Base-by-base conservation (phyloP, 2,329 filamentous ascomycete species). In the Acephala macrosclerotiorum region DNA sequence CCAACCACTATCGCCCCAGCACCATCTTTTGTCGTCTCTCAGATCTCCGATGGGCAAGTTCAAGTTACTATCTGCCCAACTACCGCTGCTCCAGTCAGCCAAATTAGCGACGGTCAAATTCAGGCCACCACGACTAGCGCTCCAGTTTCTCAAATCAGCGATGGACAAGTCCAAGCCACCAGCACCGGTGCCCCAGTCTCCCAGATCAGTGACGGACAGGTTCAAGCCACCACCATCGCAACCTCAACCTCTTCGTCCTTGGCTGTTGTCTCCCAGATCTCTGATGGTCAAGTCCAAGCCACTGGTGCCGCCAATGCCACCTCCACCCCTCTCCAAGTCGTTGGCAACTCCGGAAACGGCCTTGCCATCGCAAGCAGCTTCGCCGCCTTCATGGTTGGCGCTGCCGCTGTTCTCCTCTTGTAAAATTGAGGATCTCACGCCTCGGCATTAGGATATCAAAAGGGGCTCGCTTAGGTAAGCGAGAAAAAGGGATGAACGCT, bases 11-110 rank as follows among this genome's bases (percentile, higher is more conserved):
- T 58, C 38, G 58, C 64, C 18, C 61, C 72, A 61, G 65, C n/a
- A n/a, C n/a, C n/a, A n/a, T n/a, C n/a, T n/a, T n/a, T n/a, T n/a
- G n/a, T n/a, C n/a, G n/a, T 72, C 38, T 61, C 67, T 14, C 73
- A 77, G 53, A 75, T 78, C 42, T 63, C 69, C 40, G 77, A 74
- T 20, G 79, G 80, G 35, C 82, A 89, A 71, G 77, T 86, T 59
- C 84, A 88, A 66, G 81, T 76, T 22, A 58, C 64, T n/a, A 33
- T n/a, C n/a, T n/a, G n/a, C n/a, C n/a, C n/a, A n/a, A n/a, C 63
- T 12, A 61, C 60, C 2, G 49, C 51, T 56, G 65, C 49, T 60
- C 68, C 40, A 25, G 47, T 53, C 2, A 26, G 20, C 26, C 71
- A 77, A 57, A 75, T 78, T 57, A 61, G 66, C 45, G 77, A 73